Evolutionary conservation across 140 eudicot genomes (phyloP), one percentile per base, ranked within the genome.

Genomic region (Senecio squalidus): DNA sequence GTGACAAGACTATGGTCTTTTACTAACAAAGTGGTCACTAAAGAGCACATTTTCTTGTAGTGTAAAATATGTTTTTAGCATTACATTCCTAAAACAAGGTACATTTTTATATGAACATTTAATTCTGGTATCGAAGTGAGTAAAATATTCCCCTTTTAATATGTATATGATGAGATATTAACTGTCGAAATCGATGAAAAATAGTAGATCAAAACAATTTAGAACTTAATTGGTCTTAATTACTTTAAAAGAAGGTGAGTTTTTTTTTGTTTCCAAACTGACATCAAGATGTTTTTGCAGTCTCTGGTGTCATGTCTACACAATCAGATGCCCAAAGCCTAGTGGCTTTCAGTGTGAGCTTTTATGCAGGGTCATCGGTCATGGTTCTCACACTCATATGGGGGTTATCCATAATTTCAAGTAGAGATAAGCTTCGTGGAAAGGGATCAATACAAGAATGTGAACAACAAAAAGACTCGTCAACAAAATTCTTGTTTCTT

Each of bases 331-430:
- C 73, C 25, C 46, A 55, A 45, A 30, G 44, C 43, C 58, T 55
- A 67, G 73, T 67, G 38, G 65, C 56, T 20, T 55, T 67, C 1
- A 65, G 73, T 47, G 22, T 67, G 14, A 48, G 56, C 39, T 43
- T 67, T 64, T 67, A 67, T 44, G 73, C 73, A 9, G 65, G 73
- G 13, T 55, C 65, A 16, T 55, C 73, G 0, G 57, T 66, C 26
- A 43, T 66, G 17, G 28, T 64, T 14, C 72, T 66, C 7, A 66
- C 72, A 1, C 46, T 66, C 6, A 25, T 66, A 8, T 66, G 72
- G 72, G 72, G 72, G 43, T 3, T 66, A 18, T 36, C 27, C 18
- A 30, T 66, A 5, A 55, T 54, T 41, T 43, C 55, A 54, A 55
- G 43, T 44, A 11, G 38, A 30, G 56, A 66, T 41, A 29, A 3